Conservation (phyloP, 257 asterid species). For the Misopates orontium region DNA sequence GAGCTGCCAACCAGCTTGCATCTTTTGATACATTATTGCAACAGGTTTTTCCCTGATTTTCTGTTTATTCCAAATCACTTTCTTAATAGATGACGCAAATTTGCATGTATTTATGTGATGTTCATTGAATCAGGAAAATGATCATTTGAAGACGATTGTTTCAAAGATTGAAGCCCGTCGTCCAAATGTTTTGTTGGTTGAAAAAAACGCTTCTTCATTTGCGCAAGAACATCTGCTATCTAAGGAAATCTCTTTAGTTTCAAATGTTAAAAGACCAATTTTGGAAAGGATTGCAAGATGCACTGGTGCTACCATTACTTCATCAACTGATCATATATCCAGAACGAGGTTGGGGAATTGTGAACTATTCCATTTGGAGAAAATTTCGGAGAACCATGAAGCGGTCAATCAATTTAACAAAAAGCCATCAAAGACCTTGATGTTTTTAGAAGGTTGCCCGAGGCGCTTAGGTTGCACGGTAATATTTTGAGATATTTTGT, state of each 20-base stretch:
- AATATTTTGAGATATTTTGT: slow-evolving; percentile 9
- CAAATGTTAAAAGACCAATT: slow-evolving; percentile 74
- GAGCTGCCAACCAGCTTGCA: slow-evolving; percentile 80
- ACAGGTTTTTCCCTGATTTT: slow-evolving; percentile 52
- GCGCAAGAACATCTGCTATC: slow-evolving; percentile 84
- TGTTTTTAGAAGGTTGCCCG: slow-evolving; percentile 96
- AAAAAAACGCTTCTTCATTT: slow-evolving; percentile 85
- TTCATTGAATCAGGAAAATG: slow-evolving; percentile 65
- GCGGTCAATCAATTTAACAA: slow-evolving; percentile 63
- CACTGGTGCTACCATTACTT: slow-evolving; percentile 79
- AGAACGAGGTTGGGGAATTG: slow-evolving; percentile 79
- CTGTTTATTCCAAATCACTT: not conserved
- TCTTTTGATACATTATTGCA: slow-evolving; percentile 83
- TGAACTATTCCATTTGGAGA: slow-evolving; percentile 83
- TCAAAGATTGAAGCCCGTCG: slow-evolving; percentile 84
- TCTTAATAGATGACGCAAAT: slow-evolving; percentile 21
- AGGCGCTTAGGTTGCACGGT: slow-evolving; percentile 99
- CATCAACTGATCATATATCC: slow-evolving; percentile 73
- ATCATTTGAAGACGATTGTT: slow-evolving; percentile 73
- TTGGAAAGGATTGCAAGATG: slow-evolving; percentile 89
- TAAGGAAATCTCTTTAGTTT: slow-evolving; percentile 88
- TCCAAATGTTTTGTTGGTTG: slow-evolving; percentile 92
- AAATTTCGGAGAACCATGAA: slow-evolving; percentile 73
- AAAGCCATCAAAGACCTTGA: slow-evolving; percentile 81
- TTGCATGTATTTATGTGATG: slow-evolving; percentile 20